A percentile compares a stretch with the other conserved stretches of the same genome.
phyloP scores from a whole-genome alignment of 257 asterid species.

The Solanum etuberosum region DNA sequence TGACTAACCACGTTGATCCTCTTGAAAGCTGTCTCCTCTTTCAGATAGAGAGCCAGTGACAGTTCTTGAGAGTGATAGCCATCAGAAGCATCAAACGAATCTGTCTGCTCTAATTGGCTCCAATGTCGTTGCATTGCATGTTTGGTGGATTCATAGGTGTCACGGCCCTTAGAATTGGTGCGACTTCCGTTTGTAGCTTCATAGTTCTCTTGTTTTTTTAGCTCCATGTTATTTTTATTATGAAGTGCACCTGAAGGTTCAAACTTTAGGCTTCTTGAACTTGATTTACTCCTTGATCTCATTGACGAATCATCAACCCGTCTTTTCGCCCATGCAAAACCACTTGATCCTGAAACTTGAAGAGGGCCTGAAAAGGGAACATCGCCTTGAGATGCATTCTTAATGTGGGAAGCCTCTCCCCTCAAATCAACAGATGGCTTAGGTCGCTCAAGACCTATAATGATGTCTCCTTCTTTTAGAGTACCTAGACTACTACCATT shows the following conservation, averaged over 20 bases:
- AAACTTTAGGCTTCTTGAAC: slow-evolving; percentile 76
- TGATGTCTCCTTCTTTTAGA: slow-evolving; percentile 31
- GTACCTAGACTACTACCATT: slow-evolving; percentile 14
- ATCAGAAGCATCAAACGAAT: slow-evolving; percentile 67
- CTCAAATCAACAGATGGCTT: slow-evolving; percentile 23
- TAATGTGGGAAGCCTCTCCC: slow-evolving; percentile 59
- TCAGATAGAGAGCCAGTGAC: slow-evolving; percentile 52
- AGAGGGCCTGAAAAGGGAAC: slow-evolving; percentile 67
- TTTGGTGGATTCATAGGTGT: slow-evolving; percentile 35
- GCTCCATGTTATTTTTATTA: slow-evolving; percentile 39
- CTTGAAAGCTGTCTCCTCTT: slow-evolving; percentile 55
- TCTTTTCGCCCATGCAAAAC: slow-evolving; percentile 91
- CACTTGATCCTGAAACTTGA: slow-evolving; percentile 87
- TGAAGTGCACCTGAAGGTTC: slow-evolving; percentile 58
- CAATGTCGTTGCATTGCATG: slow-evolving; percentile 48
- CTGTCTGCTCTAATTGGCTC: slow-evolving; percentile 69
- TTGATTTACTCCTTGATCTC: slow-evolving; percentile 70
- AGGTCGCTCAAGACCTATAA: slow-evolving; percentile 25
- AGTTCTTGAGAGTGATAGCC: slow-evolving; percentile 85
- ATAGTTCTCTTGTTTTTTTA: slow-evolving; percentile 32
- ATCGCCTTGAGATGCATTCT: slow-evolving; percentile 82
- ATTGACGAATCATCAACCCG: slow-evolving; percentile 48
- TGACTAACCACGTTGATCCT: slow-evolving; percentile 52
- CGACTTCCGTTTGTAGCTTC: slow-evolving; percentile 28
- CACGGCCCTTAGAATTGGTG: slow-evolving; percentile 25